Evolutionary conservation across 2,329 filamentous ascomycete species (phyloP).

Genomic region (Calonectria pseudoturangicola): DNA sequence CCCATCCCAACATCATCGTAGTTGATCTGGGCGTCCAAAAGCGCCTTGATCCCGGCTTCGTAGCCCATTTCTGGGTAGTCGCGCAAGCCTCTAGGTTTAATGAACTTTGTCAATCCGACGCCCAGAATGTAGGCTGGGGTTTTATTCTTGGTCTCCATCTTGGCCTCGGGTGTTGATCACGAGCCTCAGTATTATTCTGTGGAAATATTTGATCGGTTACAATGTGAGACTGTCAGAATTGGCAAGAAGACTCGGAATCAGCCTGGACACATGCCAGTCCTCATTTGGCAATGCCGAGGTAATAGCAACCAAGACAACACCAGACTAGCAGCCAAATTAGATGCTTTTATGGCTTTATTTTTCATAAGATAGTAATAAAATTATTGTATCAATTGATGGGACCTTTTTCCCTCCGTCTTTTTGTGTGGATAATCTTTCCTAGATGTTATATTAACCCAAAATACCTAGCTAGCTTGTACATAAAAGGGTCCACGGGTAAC

Average conservation of each 20-base stretch:
- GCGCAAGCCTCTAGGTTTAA: conserved; percentile 11
- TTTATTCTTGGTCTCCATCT: not conserved
- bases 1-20: conserved; percentile 64
- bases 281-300: not conserved
- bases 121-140: not conserved
- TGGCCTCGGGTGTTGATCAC: not conserved
- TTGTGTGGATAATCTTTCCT: no score
- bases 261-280: not conserved
- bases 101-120: conserved; percentile 14
- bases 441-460: no score
- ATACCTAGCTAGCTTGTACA: no score
- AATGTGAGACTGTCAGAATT: not conserved
- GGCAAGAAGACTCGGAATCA: not conserved
- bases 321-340: no score
- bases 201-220: no score
- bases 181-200: not conserved
- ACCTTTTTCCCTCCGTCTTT: no score
- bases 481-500: no score
- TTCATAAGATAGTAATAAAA: no score
- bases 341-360: no score
- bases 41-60: conserved; percentile 11
- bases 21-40: conserved; percentile 9
- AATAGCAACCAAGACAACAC: no score
- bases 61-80: conserved; percentile 19
- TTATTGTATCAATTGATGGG: no score